phyloP scores from a whole-genome alignment of 2,329 filamentous ascomycete genomes.

The Cadophora sp. region DNA sequence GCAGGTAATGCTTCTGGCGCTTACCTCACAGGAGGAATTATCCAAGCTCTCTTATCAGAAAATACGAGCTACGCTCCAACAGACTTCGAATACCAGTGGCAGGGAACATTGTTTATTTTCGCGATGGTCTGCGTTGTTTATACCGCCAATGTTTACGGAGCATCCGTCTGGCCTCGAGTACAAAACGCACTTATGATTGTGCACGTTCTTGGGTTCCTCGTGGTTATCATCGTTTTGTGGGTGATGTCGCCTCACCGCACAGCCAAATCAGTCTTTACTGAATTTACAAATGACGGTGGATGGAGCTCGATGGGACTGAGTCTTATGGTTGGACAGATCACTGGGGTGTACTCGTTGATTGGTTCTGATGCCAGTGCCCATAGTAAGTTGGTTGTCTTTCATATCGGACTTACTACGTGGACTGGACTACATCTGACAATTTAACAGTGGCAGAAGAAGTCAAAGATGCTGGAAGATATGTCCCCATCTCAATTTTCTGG shows the following conservation, averaged over 20 bases:
- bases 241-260: not conserved
- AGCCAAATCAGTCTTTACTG: not conserved
- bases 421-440: not conserved
- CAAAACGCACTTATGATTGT: not conserved
- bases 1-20: not conserved
- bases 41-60: not conserved
- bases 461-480: not conserved
- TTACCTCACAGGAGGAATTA: not conserved
- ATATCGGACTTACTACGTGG: not conserved
- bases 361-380: not conserved
- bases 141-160: not conserved
- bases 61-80: not conserved
- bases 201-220: not conserved
- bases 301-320: not conserved
- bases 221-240: not conserved
- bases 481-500: not conserved
- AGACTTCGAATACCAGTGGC: not conserved
- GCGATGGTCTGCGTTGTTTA: not conserved
- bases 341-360: not conserved
- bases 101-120: not conserved
- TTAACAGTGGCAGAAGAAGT: not conserved
- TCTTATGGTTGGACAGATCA: not conserved
- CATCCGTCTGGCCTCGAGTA: not conserved
- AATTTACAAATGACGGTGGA: not conserved
- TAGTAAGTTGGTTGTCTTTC: not conserved